These are phyloP conservation scores for Akanthomyces uredinophilus DNA, from an alignment of 2,329 filamentous ascomycete genomes.

Conservation along the genomic window DNA sequence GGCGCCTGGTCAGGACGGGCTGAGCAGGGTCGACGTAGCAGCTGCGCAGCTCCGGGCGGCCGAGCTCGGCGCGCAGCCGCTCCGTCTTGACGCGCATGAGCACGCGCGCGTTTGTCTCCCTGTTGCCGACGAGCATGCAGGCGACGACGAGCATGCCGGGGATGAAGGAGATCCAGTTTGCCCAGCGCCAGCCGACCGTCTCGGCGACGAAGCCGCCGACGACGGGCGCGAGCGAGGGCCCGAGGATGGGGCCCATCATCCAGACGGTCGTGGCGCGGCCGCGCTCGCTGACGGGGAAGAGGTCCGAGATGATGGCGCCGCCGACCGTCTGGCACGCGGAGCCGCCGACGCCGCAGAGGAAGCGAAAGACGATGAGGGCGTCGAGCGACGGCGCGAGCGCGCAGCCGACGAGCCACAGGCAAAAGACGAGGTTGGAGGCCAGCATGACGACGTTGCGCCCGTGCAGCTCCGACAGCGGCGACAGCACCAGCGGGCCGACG, in stretches of 20 bases:
- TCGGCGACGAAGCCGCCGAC: conserved; percentile 46
- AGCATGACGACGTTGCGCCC: conserved; percentile 54
- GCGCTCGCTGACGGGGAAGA: conserved; percentile 44
- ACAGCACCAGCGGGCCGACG: conserved; percentile 52
- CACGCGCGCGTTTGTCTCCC: conserved; percentile 39
- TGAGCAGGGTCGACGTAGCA: conserved; percentile 39
- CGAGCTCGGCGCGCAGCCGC: conserved; percentile 40
- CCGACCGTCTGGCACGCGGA: conserved; percentile 50
- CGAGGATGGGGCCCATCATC: conserved; percentile 54
- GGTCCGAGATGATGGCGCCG: conserved; percentile 50
- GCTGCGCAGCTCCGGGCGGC: conserved; percentile 36
- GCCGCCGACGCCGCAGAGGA: conserved; percentile 55
- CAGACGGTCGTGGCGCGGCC: conserved; percentile 47
- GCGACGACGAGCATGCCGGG: conserved; percentile 25
- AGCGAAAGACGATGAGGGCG: conserved; percentile 54
- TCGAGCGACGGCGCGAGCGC: conserved; percentile 51
- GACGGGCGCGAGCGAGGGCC: conserved; percentile 43
- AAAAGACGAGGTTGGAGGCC: conserved; percentile 54
- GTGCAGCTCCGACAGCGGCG: conserved; percentile 59
- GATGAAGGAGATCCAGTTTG: conserved; percentile 49
- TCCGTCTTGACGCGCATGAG: conserved; percentile 46
- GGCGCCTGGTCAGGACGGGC: conserved; percentile 20
- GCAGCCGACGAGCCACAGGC: conserved; percentile 59
- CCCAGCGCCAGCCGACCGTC: conserved; percentile 48
- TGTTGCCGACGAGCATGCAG: conserved; percentile 28